Conservation (phyloP, 495 filamentous ascomycete species). For the Tuber brumale region DNA sequence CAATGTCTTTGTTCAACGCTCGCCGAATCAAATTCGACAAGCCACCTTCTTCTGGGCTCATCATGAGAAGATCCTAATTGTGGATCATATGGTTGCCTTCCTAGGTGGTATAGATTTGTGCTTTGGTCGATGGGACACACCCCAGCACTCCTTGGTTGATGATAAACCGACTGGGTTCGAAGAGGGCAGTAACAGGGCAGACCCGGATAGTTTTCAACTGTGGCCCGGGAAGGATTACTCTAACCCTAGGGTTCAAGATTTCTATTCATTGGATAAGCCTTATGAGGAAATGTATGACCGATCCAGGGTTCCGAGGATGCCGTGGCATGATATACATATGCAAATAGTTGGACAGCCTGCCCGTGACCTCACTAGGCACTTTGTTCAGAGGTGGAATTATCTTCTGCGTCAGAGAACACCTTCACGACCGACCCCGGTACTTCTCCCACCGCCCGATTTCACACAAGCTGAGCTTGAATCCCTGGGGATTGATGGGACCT, state of each 20-base stretch:
- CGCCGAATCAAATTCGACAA: constrained; percentile 94
- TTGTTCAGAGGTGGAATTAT: constrained; percentile 99
- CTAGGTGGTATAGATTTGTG: constrained; percentile 95
- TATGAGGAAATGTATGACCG: constrained; percentile 99
- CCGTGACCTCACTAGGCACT: constrained; percentile 87
- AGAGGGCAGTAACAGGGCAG: constrained; percentile 59
- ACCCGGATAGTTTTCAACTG: constrained; percentile 88
- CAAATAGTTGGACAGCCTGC: constrained; percentile 96
- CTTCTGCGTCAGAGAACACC: constrained; percentile 89
- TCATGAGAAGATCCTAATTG: constrained; percentile 92
- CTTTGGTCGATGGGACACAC: constrained; percentile 96
- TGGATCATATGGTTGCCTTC: constrained; percentile 95
- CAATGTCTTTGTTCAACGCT: constrained; percentile 91
- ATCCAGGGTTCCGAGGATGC: constrained; percentile 81
- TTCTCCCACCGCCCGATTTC: constrained; percentile 90
- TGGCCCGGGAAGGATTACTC: constrained; percentile 99
- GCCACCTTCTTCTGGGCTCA: constrained; percentile 99
- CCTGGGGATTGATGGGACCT: constrained; percentile 82
- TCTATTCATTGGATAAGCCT: constrained; percentile 85
- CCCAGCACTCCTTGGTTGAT: constrained; percentile 80
- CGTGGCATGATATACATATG: constrained; percentile 99
- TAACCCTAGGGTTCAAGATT: constrained; percentile 90
- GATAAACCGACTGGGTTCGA: constrained; percentile 96
- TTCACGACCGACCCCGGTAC: constrained; percentile 84
- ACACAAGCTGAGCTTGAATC: constrained; percentile 75